A percentile compares a stretch with the other conserved stretches of the same genome.
Evolutionary conservation across 2,329 filamentous ascomycete genomes (phyloP).

Genomic region (Stylonectria norvegica): DNA sequence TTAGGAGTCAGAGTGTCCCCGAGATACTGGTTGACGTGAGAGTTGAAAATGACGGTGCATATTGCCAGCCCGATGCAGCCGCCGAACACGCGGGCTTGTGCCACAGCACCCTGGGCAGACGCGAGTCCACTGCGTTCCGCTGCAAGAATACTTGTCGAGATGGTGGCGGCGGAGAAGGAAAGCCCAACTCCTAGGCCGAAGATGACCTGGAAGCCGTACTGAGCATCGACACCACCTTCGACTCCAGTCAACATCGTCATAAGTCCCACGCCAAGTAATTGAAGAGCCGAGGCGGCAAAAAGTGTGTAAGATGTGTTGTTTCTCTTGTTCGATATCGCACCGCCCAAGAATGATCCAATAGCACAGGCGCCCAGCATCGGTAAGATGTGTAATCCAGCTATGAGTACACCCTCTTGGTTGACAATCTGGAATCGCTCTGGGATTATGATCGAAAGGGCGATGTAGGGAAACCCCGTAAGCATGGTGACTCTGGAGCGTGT

Average conservation of each 20-base stretch:
- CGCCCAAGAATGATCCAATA: slow-evolving; percentile 53
- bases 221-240: slow-evolving; percentile 34
- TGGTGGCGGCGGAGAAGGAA: slow-evolving; percentile 54
- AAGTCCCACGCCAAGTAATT: slow-evolving; percentile 50
- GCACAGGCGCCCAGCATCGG: slow-evolving; percentile 57
- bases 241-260: slow-evolving; percentile 42
- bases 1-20: slow-evolving; percentile 31
- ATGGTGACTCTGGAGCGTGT: slow-evolving; percentile 47
- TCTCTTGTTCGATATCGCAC: slow-evolving; percentile 48
- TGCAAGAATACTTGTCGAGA: slow-evolving; percentile 53
- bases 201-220: slow-evolving; percentile 54
- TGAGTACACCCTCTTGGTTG: slow-evolving; percentile 49
- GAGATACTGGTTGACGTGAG: slow-evolving; percentile 38
- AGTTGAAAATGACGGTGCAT: slow-evolving; percentile 58
- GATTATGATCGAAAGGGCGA: slow-evolving; percentile 55
- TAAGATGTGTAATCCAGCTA: slow-evolving; percentile 55
- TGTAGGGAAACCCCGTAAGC: slow-evolving; percentile 55
- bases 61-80: slow-evolving; percentile 57
- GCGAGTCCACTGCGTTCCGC: slow-evolving; percentile 49
- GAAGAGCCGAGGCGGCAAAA: slow-evolving; percentile 46
- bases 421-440: slow-evolving; percentile 61
- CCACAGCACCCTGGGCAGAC: slow-evolving; percentile 56
- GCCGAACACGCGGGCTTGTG: slow-evolving; percentile 58
- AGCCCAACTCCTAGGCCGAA: slow-evolving; percentile 59
- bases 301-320: slow-evolving; percentile 54